Conservation (phyloP, 768 basidiomycete genomes). For the Lepiota brunneoincarnata region DNA sequence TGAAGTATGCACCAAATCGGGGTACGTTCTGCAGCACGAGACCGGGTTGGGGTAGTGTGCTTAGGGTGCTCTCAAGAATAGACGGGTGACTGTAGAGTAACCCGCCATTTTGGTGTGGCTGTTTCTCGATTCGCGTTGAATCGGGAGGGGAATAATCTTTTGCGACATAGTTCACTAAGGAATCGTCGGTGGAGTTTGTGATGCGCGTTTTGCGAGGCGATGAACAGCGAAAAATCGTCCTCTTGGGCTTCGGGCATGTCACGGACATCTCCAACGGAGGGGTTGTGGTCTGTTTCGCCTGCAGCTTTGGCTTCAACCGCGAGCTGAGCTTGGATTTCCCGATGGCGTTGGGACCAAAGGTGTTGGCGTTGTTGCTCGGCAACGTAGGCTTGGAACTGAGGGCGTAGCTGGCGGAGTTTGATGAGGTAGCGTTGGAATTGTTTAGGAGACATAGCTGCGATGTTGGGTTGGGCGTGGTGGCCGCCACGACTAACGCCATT, state of each 20-base stretch:
- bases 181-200: conserved; percentile 32
- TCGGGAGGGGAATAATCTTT: conserved; percentile 13
- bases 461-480: conserved; percentile 36
- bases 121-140: conserved; percentile 46
- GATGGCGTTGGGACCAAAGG: conserved; percentile 1
- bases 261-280: conserved; percentile 9
- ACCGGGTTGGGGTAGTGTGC: conserved; percentile 53
- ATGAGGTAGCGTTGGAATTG: conserved; percentile 60
- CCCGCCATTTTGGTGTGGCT: conserved; percentile 63
- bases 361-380: conserved; percentile 17
- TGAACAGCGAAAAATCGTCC: conserved; percentile 20
- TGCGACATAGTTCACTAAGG: conserved; percentile 32
- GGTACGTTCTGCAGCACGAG: conserved; percentile 42
- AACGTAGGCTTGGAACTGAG: conserved; percentile 41
- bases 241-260: conserved; percentile 7
- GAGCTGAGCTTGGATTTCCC: not conserved
- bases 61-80: conserved; percentile 49
- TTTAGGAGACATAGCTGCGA: conserved; percentile 55
- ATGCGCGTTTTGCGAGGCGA: conserved; percentile 19
- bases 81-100: conserved; percentile 58
- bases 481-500: not conserved
- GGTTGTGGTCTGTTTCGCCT: not conserved
- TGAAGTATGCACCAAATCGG: not conserved
- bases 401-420: conserved; percentile 54
- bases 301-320: not conserved